These are phyloP conservation scores for Exophiala viscosa DNA, from an alignment of 2,329 filamentous ascomycete genomes.

Conservation along the genomic window DNA sequence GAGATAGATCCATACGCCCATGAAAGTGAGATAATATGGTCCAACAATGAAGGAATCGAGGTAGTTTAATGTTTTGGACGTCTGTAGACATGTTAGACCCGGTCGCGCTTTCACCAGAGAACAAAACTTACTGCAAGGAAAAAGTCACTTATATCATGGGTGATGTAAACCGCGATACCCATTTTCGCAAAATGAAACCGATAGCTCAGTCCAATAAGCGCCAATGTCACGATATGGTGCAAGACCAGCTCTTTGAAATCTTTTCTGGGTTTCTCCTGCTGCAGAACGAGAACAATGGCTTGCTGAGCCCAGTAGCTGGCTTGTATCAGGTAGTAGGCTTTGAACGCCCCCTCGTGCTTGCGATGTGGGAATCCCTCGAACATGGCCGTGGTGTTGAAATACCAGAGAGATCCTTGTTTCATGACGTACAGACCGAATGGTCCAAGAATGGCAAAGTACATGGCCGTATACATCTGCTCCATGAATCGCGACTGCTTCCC, in stretches of 20 bases:
- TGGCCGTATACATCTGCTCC: constrained; percentile 84
- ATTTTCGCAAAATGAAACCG: constrained; percentile 91
- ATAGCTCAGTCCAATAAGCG: constrained; percentile 76
- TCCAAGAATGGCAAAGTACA: constrained; percentile 76
- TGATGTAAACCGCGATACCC: constrained; percentile 81
- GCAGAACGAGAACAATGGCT: constrained; percentile 73
- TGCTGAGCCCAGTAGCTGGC: constrained; percentile 89
- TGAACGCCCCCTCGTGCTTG: constrained; percentile 71
- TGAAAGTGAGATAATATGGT: constrained; percentile 76
- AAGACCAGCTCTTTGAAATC: constrained; percentile 85
- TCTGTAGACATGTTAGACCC: constrained; percentile 45
- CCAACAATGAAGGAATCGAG: constrained; percentile 67
- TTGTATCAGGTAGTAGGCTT: constrained; percentile 87
- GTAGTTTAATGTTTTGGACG: constrained; percentile 83
- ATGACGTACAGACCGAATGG: constrained; percentile 81
- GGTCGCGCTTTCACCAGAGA: not conserved
- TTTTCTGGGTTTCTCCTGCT: constrained; percentile 82
- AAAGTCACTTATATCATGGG: constrained; percentile 85
- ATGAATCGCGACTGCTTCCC: constrained; percentile 81
- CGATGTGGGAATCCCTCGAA: constrained; percentile 78
- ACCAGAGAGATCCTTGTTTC: constrained; percentile 68
- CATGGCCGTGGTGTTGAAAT: constrained; percentile 81
- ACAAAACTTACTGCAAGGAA: constrained; percentile 69
- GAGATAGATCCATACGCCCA: constrained; percentile 75
- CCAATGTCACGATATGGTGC: constrained; percentile 78